Evolutionary conservation across 495 filamentous ascomycete species (phyloP).

Genomic region (Aspergillus leporis): DNA sequence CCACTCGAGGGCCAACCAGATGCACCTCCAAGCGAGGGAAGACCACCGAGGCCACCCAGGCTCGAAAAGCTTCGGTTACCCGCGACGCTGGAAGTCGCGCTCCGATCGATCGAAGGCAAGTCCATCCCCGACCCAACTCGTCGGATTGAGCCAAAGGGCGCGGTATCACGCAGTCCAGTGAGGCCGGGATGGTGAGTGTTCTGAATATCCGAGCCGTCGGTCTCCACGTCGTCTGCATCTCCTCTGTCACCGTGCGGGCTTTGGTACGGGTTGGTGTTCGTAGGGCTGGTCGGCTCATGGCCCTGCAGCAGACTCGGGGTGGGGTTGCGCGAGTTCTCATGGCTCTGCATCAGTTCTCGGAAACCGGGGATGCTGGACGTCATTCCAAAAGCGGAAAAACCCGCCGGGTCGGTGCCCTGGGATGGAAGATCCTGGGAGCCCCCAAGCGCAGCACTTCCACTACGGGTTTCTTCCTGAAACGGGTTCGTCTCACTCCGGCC

Average conservation of each 20-base stretch:
- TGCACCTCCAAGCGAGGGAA: constrained; percentile 57
- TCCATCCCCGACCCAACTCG: constrained; percentile 61
- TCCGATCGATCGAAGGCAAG: constrained; percentile 68
- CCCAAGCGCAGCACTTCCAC: constrained; percentile 78
- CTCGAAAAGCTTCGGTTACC: constrained; percentile 67
- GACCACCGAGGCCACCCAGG: constrained; percentile 61
- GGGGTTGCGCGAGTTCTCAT: constrained; percentile 58
- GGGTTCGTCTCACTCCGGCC: constrained; percentile 79
- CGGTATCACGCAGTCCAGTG: constrained; percentile 52
- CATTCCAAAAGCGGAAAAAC: constrained; percentile 76
- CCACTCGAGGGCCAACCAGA: constrained; percentile 65
- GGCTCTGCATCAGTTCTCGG: constrained; percentile 61
- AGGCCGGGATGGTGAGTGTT: constrained; percentile 57
- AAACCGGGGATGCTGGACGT: constrained; percentile 67
- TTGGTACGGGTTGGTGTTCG: constrained; percentile 96
- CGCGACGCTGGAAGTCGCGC: constrained; percentile 83
- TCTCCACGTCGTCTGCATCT: constrained; percentile 66
- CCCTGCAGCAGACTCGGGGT: constrained; percentile 55
- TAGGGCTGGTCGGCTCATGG: constrained; percentile 80
- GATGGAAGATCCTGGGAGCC: constrained; percentile 71
- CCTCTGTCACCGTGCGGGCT: constrained; percentile 83
- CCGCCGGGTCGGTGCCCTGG: constrained; percentile 51
- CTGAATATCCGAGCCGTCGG: constrained; percentile 59
- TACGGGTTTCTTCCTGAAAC: constrained; percentile 64
- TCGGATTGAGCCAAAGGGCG: constrained; percentile 49